A percentile compares a stretch with the other conserved stretches of the same genome.
Conservation (phyloP, 495 filamentous ascomycete genomes). For the Beverwykella pulmonaria region DNA sequence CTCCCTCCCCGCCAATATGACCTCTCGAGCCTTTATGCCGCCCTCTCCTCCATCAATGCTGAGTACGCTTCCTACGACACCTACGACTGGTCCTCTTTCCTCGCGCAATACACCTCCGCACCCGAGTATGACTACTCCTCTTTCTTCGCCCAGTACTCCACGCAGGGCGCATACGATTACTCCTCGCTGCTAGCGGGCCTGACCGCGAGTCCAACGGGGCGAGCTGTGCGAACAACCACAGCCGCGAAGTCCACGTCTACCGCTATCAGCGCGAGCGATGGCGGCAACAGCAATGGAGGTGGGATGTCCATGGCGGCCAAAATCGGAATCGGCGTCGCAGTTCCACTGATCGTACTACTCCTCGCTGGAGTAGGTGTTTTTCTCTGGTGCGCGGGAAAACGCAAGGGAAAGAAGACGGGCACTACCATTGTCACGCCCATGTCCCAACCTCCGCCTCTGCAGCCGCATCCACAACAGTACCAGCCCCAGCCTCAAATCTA, state of each 20-base stretch:
- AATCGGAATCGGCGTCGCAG: slow-evolving; percentile 29
- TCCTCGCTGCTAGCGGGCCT: slow-evolving; percentile 1
- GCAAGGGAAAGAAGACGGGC: slow-evolving; percentile 17
- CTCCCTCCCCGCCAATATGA: slow-evolving; percentile 18
- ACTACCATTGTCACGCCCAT: slow-evolving; percentile 17
- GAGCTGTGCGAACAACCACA: background rate
- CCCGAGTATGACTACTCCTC: slow-evolving; percentile 6
- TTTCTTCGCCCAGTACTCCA: background rate
- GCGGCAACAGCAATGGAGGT: slow-evolving; percentile 1
- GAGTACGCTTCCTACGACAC: background rate
- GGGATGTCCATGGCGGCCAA: slow-evolving; percentile 27
- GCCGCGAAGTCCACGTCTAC: background rate
- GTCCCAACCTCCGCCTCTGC: background rate
- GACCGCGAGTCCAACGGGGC: background rate
- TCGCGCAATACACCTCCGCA: background rate
- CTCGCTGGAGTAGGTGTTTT: slow-evolving; percentile 19
- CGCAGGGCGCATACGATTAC: background rate
- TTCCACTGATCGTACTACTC: slow-evolving; percentile 15
- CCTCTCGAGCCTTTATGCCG: slow-evolving; percentile 5
- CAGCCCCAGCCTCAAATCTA: slow-evolving; percentile 16
- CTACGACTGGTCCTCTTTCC: background rate
- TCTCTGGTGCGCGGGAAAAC: slow-evolving; percentile 15
- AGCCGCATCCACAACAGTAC: slow-evolving; percentile 8
- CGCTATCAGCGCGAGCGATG: background rate
- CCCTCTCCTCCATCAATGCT: slow-evolving; percentile 1